Evolutionary conservation across 495 filamentous ascomycete genomes (phyloP), one percentile per base, ranked within the genome.

Genomic region (Trichoderma gamsii): DNA sequence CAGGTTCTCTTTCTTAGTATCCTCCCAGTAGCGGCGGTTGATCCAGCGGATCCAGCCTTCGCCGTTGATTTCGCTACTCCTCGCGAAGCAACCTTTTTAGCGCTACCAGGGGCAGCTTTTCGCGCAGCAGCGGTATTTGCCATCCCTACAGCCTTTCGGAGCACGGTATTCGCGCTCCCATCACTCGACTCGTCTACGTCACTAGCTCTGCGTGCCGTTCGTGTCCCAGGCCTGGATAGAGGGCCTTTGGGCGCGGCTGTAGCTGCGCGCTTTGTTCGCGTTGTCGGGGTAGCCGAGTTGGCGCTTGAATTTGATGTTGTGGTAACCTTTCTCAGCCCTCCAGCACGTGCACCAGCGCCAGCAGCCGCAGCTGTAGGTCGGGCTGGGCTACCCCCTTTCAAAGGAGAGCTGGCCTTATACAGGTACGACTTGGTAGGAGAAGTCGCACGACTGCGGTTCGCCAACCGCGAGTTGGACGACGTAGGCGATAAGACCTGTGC

Each of bases 401-500:
- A 64, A 16, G 80, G 79, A 25, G 79, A 81, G 21, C 74, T 73
- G 44, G 79, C 77, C 41, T 79, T 76, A 18, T 77, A 74, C 38
- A 78, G 74, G 25, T 75, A 71, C 2, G 77, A 71, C 68, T 80
- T 79, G 1, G 69, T 69, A 7, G 81, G 78, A 16, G 79, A 79
- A 2, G 70, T 69, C 7, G 79, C 74, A 16, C 66, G 83, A 6
- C 18, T 27, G 66, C 83, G 81, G 3, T 85, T 88, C 63, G 87
- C 80, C 18, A 88, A 84, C 35, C 90, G 85, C 2, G 90, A 91
- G 74, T 96, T 95, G 32, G 87, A 86, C 0, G 92, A 92, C 72
- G 91, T 89, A 15, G 92, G 92, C 0, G 92, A 95, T 15, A 95
- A 84, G 29, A 94, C 85, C 76, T 79, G 87, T 74, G 66, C 73